Conservation (phyloP, 305 asterid genomes). For the Solanum hybrid region DNA sequence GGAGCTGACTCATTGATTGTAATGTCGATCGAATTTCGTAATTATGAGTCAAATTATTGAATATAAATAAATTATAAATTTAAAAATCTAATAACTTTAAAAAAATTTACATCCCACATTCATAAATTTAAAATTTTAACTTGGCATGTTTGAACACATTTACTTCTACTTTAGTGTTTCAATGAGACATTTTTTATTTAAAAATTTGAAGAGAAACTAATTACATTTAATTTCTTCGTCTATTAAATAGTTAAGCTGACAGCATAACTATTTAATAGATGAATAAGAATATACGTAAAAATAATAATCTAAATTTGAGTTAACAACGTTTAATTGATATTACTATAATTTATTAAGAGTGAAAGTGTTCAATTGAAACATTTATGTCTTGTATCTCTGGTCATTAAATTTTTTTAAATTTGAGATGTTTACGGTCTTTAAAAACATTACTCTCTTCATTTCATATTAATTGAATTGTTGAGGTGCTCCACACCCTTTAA, state of each 20-base stretch:
- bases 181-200: neutral
- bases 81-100: too few species aligned
- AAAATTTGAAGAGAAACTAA: too few species aligned
- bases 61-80: too few species aligned
- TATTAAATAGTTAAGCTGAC: too few species aligned
- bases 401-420: neutral
- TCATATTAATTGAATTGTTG: too few species aligned
- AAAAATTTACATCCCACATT: rapidly evolving
- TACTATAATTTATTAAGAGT: too few species aligned
- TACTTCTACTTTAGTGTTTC: neutral
- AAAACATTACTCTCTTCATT: too few species aligned
- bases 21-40: rapidly evolving
- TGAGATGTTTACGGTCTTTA: too few species aligned
- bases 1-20: neutral
- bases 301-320: neutral
- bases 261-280: too few species aligned
- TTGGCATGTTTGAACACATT: neutral
- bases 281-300: neutral
- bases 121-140: neutral
- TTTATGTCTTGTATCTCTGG: neutral
- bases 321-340: neutral
- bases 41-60: rapidly evolving
- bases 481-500: too few species aligned
- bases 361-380: too few species aligned
- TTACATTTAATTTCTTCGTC: too few species aligned